Evolutionary conservation across 2,329 filamentous ascomycete genomes (phyloP), one percentile per base, ranked within the genome.

Genomic region (Paecilomyces variotii): DNA sequence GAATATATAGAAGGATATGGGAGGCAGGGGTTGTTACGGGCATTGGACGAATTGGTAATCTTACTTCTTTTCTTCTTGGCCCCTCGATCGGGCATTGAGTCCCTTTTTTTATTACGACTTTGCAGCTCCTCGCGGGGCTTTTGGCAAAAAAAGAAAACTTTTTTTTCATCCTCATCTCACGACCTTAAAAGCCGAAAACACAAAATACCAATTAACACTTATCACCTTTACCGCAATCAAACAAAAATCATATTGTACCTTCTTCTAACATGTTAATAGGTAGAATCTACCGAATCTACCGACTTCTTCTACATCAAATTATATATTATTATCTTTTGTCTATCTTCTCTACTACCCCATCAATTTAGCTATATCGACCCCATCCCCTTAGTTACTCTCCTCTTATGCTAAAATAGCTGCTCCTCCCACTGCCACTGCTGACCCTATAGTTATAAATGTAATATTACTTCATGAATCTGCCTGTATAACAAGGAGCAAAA

Each of bases 1-100:
- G 56, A 52, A 26, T 52, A 60, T 60, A 61, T 60, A 62, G 60
- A 62, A 57, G 52, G 58, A 57, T 57, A 57, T 51, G 56, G 60
- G 60, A 27, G 59, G 59, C 57, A 60, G 57, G 53, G 52, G 50
- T 28, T 52, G 50, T 14, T 24, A 59, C 50, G 53, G 55, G 59
- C 24, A 56, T 39, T 58, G 56, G 34, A 56, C 39, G 55, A 56
- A 27, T 56, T 51, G 34, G 28, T 56, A 50, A 56, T 49, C 34
- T 45, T 57, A 24, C 39, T 35, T 26, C 57, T 59, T 26, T 27
- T 28, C 50, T 28, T 19, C 51, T 58, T 58, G 39, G 4, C 39
- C 19, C 39, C 39, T 45, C 39, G n/a, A 45, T 19, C 39, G n/a
- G 39, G 39, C 6, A 14, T 19, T 14, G 39, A 14, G 2, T 19